Base-by-base conservation (phyloP, 148 eudicot species). In the Vaccinium vitisidaea region DNA sequence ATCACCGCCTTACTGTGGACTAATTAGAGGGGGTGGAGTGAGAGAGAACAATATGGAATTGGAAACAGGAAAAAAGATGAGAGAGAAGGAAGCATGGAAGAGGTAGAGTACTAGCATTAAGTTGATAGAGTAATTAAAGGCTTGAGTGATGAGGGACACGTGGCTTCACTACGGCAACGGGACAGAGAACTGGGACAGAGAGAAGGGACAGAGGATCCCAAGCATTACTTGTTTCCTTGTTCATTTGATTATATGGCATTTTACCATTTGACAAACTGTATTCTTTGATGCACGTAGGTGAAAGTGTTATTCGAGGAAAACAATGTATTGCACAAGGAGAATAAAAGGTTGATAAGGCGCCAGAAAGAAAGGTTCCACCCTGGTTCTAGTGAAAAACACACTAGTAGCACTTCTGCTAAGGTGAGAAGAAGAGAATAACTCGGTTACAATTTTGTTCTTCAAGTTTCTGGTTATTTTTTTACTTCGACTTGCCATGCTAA, bases 351-450 rank as follows among this genome's bases (percentile, higher is more conserved):
- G 85, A 81, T 90, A 87, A 91, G 86, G 88, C 88, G 82, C 83
- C 73, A 59, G 16, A 94, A 92, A 79, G 95, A 94, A 79, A 90
- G 87, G 78, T 90, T 88, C 48, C 86, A 53, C 54, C 77, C 84
- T 85, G 91, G 90, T 82, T 96, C 99, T 32, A 92, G 93, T 75
- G 97, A 93, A 84, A 92, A 89, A 80, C 90, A 76, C 50, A 83
- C 85, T 23, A 83, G 91, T 87, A 92, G 94, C 77, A 83, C 91
- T 61, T 90, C 87, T 80, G 74, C 86, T 3, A 92, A 95, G 95
- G 99, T 93, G 80, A 90, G 87, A 46, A 52, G 19, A 2, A 50
- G 10, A 50, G 39, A 63, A 61, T 56, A 32, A 49, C 30, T 32
- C 32, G 6, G 39, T 5, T 56, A 25, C 15, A 39, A 32, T 7